Evolutionary conservation across 2,329 filamentous ascomycete species (phyloP).

Genomic region (Fusarium piperis): DNA sequence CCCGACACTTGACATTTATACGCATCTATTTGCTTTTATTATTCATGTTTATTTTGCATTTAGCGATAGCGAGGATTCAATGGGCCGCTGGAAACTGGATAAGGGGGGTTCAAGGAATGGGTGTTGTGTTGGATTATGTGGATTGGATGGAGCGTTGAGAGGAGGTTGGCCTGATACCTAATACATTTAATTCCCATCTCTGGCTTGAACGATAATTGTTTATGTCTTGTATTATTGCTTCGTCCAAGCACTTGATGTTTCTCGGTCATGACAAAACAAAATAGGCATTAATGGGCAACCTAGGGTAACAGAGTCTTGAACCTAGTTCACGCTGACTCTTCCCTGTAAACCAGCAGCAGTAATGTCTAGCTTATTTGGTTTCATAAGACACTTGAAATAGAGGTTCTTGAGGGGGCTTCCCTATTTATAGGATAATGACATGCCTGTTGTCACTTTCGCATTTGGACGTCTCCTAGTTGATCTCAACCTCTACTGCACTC

Average conservation of each 20-base stretch:
- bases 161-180: slow-evolving; percentile 25
- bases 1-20: neutral
- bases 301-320: neutral
- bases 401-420: neutral
- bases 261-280: neutral
- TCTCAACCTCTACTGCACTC: neutral
- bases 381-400: fast-evolving
- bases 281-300: neutral
- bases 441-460: neutral
- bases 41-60: slow-evolving; percentile 16
- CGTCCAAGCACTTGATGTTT: neutral
- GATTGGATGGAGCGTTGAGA: slow-evolving; percentile 4
- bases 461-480: neutral
- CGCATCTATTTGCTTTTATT: neutral
- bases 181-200: slow-evolving; percentile 35
- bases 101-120: slow-evolving; percentile 1
- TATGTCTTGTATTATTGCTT: neutral
- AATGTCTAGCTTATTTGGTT: too few relatives aligned
- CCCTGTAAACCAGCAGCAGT: neutral
- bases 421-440: neutral
- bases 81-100: slow-evolving; percentile 1
- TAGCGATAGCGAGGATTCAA: slow-evolving; percentile 23
- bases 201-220: neutral
- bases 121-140: neutral
- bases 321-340: neutral